Conservation (phyloP, 2,329 filamentous ascomycete genomes). For the Trichoderma cornu-damae region DNA sequence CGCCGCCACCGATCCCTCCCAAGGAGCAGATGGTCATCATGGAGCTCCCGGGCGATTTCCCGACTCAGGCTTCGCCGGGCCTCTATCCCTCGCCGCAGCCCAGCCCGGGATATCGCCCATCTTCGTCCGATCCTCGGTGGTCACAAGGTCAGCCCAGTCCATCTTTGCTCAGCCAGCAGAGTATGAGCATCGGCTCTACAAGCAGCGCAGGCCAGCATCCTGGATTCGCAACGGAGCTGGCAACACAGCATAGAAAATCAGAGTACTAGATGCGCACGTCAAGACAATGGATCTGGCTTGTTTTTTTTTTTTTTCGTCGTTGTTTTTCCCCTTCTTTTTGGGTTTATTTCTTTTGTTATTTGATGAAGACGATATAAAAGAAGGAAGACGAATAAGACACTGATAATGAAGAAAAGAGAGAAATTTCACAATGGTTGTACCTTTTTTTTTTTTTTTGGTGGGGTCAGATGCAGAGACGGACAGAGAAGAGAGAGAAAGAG, state of each 20-base stretch:
- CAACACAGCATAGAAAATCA: constrained; percentile 45
- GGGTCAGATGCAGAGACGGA: not conserved
- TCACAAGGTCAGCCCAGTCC: constrained; percentile 34
- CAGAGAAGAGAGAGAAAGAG: not conserved
- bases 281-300: too few relatives aligned
- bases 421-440: not conserved
- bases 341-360: not conserved
- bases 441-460: too few relatives aligned
- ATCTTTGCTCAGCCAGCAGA: constrained; percentile 22
- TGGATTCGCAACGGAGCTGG: constrained; percentile 42
- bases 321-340: too few relatives aligned
- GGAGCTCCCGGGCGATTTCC: constrained; percentile 48
- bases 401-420: not conserved
- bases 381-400: not conserved
- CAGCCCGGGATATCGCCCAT: constrained; percentile 23
- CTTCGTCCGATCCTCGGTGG: constrained; percentile 34
- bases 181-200: constrained; percentile 27
- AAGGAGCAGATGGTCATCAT: constrained; percentile 29
- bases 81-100: constrained; percentile 25
- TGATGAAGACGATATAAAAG: not conserved
- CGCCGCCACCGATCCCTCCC: constrained; percentile 26
- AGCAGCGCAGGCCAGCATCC: constrained; percentile 36
- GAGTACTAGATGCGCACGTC: constrained; percentile 32
- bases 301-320: too few relatives aligned
- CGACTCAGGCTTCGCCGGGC: constrained; percentile 31